Conservation (phyloP, 371 early-diverging fungal species). For the Saksenaea oblongispora region DNA sequence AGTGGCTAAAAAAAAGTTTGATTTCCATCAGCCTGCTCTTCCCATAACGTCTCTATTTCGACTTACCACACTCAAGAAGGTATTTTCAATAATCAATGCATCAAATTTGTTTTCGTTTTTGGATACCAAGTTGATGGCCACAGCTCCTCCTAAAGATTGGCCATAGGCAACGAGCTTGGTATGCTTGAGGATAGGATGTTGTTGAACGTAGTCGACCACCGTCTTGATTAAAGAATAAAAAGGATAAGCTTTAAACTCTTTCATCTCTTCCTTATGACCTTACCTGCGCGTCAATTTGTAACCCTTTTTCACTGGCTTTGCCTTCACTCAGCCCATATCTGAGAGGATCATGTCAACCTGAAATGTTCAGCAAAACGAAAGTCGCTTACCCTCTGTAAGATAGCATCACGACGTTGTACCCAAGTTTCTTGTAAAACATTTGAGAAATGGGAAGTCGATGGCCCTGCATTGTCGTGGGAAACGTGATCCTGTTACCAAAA, state of each 20-base stretch:
- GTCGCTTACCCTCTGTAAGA: constrained; percentile 87
- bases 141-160: constrained; percentile 96
- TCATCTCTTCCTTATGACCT: not conserved
- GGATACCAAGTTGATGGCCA: constrained; percentile 83
- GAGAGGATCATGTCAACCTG: not conserved
- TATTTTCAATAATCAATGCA: constrained; percentile 92
- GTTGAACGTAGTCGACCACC: constrained; percentile 77
- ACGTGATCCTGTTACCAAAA: not conserved
- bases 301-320: constrained; percentile 80
- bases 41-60: not conserved
- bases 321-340: constrained; percentile 94
- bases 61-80: constrained; percentile 85
- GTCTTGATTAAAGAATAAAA: constrained; percentile 47
- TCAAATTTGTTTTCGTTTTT: constrained; percentile 74
- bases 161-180: constrained; percentile 88
- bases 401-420: constrained; percentile 90
- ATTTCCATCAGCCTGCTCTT: not conserved
- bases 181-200: constrained; percentile 73
- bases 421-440: constrained; percentile 61
- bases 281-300: constrained; percentile 90
- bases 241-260: not conserved
- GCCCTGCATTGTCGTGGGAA: constrained; percentile 52
- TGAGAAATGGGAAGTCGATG: constrained; percentile 90
- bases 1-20: constrained; percentile 61
- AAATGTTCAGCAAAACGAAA: not conserved